Evolutionary conservation across 768 basidiomycete species (phyloP), one percentile per base, ranked within the genome.

Genomic region (Termitomyces sp.): DNA sequence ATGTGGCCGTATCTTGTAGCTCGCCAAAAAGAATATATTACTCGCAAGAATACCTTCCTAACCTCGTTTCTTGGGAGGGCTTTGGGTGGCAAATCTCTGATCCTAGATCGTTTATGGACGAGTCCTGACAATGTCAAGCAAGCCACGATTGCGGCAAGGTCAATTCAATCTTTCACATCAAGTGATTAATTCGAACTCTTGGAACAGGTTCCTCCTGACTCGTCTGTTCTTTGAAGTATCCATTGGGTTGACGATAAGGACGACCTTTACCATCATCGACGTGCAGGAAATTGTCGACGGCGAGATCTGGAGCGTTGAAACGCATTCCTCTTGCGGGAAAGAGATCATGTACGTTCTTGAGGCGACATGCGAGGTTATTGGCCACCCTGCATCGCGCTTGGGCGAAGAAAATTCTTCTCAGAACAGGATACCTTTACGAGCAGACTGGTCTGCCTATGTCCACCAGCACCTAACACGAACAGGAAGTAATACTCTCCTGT

Each of bases 351-450:
- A 84, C 63, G 82, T 89, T 27, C 69, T 92, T 1, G 87, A 88
- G 58, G 66, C 79, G 21, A 91, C 89, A 0, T 89, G 89, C 63
- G 89, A 91, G 63, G 83, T 86, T 32, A 77, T 89, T 53, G 88
- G 87, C 0, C 71, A 67, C 32, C 62, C 68, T 19, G 43, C 60
- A 5, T 19, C 52, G 25, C 43, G 55, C 28, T 17, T 25, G 23
- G 47, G 48, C 27, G 46, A 46, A 30, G 42, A 47, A 16, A 27
- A 35, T 9, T 5, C 44, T 14, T 11, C 28, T 17, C 16, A 32
- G 37, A 43, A 40, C 58, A 32, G 44, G 12, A 25, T 59, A 9
- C 56, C 59, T 52, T 63, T 80, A 34, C 82, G 89, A 8, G 72
- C 72, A 0, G 89, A 91, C 66, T 91, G 89, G 89, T 78, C 81